These are phyloP conservation scores for Chrysanthemum lavandulifolium DNA, from an alignment of 129 eudicot species.

Conservation along the genomic window DNA sequence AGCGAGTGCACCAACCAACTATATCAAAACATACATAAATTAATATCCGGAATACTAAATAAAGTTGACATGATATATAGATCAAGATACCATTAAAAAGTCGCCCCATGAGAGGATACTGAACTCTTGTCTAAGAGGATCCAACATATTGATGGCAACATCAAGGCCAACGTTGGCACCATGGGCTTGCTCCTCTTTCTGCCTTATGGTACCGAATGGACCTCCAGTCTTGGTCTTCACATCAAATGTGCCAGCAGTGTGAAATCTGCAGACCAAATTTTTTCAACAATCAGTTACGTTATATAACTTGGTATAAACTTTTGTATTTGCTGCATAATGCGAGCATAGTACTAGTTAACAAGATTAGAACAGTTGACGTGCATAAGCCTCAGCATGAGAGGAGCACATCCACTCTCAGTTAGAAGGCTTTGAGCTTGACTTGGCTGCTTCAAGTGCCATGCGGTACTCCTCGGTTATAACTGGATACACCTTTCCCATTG, in stretches of 20 bases:
- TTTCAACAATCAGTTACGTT: no score
- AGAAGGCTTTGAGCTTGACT: no score
- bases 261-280: conserved; percentile 16
- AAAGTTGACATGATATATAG: neutral
- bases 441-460: no score
- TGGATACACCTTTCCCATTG: no score
- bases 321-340: no score
- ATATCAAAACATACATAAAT: neutral
- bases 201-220: conserved; percentile 93
- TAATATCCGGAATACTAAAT: neutral
- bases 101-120: conserved; percentile 70
- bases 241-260: conserved; percentile 91
- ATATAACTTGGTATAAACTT: no score
- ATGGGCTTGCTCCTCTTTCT: conserved; percentile 66
- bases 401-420: no score
- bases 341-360: no score
- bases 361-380: no score
- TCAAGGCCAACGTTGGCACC: conserved; percentile 76
- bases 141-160: conserved; percentile 66
- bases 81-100: conserved; percentile 55
- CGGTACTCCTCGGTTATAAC: no score
- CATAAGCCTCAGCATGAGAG: no score
- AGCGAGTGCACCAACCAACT: conserved; percentile 95
- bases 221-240: conserved; percentile 73
- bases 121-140: conserved; percentile 83